A percentile compares a stretch with the other conserved stretches of the same genome.
These are phyloP conservation scores for Diplodia corticola DNA, from an alignment of 2,329 filamentous ascomycete species.

Conservation along the genomic window DNA sequence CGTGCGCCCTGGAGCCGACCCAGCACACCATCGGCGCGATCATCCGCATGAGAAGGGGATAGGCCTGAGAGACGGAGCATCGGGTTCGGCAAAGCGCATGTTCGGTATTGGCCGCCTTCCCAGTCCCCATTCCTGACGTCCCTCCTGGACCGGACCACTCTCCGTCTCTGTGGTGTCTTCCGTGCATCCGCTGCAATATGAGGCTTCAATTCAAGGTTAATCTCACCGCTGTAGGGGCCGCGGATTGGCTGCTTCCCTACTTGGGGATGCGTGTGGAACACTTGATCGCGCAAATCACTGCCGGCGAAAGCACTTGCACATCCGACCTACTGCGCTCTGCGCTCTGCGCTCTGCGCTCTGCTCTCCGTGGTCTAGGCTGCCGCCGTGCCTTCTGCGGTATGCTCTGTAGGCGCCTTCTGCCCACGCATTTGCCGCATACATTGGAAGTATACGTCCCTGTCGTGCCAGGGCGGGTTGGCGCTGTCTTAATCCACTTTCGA, in stretches of 20 bases:
- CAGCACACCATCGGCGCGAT: constrained; percentile 19
- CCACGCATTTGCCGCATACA: not conserved
- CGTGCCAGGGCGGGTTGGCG: not conserved
- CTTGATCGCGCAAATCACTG: not conserved
- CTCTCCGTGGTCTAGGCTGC: not conserved
- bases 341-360: no score
- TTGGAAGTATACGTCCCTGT: not conserved
- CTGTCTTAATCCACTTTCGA: not conserved
- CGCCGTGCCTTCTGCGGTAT: not conserved
- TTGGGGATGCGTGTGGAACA: not conserved
- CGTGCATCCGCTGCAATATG: not conserved
- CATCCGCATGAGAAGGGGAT: constrained; percentile 2
- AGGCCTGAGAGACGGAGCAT: not conserved
- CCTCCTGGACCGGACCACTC: not conserved
- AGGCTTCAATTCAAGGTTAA: not conserved
- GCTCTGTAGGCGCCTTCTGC: not conserved
- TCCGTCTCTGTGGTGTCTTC: not conserved
- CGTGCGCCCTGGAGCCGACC: constrained; percentile 2
- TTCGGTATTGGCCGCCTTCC: constrained; percentile 3
- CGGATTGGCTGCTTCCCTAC: not conserved
- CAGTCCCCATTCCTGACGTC: not conserved
- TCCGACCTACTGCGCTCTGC: not conserved
- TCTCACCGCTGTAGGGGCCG: not conserved
- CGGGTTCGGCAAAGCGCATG: not conserved
- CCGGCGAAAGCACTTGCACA: not conserved